These are phyloP conservation scores for Globisporangium nodosum DNA, from an alignment of 352 stramenopile genomes.

Conservation along the genomic window DNA sequence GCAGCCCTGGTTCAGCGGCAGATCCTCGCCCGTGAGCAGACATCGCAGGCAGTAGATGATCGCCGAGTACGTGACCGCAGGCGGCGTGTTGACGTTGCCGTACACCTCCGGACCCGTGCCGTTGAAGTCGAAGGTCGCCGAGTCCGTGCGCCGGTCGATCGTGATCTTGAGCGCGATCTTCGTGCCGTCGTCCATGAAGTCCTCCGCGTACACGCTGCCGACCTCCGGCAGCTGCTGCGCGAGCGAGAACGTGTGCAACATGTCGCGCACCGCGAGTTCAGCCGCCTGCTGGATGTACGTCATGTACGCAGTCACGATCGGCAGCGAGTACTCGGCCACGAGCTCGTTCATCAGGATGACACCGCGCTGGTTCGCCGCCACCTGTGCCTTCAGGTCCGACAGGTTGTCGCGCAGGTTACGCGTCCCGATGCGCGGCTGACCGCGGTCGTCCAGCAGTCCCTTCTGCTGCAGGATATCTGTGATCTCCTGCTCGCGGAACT, in stretches of 20 bases:
- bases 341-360: constrained; percentile 95
- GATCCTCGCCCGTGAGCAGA: constrained; percentile 89
- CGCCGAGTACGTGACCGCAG: constrained; percentile 97
- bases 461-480: constrained; percentile 94
- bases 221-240: constrained; percentile 65
- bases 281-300: constrained; percentile 96
- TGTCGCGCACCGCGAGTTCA: constrained; percentile 92
- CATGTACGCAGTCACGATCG: constrained; percentile 98
- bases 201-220: constrained; percentile 89
- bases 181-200: constrained; percentile 99
- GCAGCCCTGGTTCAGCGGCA: constrained; percentile 97
- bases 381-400: constrained; percentile 96
- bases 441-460: constrained; percentile 70
- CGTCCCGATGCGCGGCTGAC: constrained; percentile 87
- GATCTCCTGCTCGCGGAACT: constrained; percentile 97
- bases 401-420: constrained; percentile 97
- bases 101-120: constrained; percentile 96
- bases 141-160: constrained; percentile 90
- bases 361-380: constrained; percentile 97
- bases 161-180: constrained; percentile 95
- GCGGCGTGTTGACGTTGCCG: constrained; percentile 98
- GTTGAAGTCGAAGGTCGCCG: constrained; percentile 96
- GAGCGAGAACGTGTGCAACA: constrained; percentile 94
- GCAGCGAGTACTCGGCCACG: constrained; percentile 93
- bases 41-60: constrained; percentile 99